Evolutionary conservation across 352 stramenopile species (phyloP).

Genomic region (Proteromonas lacertae): DNA sequence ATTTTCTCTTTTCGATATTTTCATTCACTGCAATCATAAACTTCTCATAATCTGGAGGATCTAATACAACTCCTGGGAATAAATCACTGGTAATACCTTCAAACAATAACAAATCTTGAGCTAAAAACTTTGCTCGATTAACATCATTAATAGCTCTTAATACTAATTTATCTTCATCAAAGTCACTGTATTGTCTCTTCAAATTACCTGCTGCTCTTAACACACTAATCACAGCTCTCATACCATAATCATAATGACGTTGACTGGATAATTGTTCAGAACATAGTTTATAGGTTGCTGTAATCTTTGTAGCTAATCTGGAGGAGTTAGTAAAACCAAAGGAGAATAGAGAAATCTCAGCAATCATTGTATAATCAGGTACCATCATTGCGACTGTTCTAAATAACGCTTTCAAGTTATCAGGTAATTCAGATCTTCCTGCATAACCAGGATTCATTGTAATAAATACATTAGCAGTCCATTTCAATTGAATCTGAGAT

Average conservation of each 20-base stretch:
- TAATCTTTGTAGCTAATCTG: slow-evolving; percentile 56
- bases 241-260: slow-evolving; percentile 67
- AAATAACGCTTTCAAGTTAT: slow-evolving; percentile 56
- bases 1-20: slow-evolving; percentile 26
- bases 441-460: too few species aligned
- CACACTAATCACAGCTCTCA: slow-evolving; percentile 69
- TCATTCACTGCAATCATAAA: slow-evolving; percentile 52
- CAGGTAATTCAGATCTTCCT: too few species aligned
- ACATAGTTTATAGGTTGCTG: slow-evolving; percentile 73
- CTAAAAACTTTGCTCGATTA: slow-evolving; percentile 70
- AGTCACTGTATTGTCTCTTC: slow-evolving; percentile 52
- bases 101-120: slow-evolving; percentile 66
- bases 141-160: slow-evolving; percentile 64
- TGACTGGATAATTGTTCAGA: slow-evolving; percentile 66
- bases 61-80: slow-evolving; percentile 50
- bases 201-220: slow-evolving; percentile 49
- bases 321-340: slow-evolving; percentile 48
- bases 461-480: too few species aligned
- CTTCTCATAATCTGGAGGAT: slow-evolving; percentile 34
- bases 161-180: slow-evolving; percentile 61
- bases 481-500: slow-evolving; percentile 19
- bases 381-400: slow-evolving; percentile 82
- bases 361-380: slow-evolving; percentile 70
- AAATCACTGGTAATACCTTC: slow-evolving; percentile 70
- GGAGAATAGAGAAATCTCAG: slow-evolving; percentile 71